Evolutionary conservation across 2,329 filamentous ascomycete genomes (phyloP), one percentile per base, ranked within the genome.

Genomic region (Ceratocystis huliohia): DNA sequence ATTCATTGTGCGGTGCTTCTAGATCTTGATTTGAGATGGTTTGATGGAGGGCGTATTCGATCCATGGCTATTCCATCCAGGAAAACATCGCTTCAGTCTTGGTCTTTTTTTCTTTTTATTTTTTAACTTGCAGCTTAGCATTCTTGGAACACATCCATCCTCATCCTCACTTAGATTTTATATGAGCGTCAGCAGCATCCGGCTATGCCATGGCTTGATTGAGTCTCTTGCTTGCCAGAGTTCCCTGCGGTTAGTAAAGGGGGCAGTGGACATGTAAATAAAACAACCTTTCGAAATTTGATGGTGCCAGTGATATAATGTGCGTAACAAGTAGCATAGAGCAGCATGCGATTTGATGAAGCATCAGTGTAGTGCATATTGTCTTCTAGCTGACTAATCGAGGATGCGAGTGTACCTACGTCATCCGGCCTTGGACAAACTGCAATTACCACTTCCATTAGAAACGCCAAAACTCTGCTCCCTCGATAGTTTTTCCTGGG

Each of bases 231-330:
- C 15, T 13, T n/a, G 44, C 25, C 45, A 30, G 5, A 30, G 61
- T 48, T 63, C 45, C 37, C 61, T 63, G 61, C 41, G 8, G 50
- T 63, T 63, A 33, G 61, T 48, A 63, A 63, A 41, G 37, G 44
- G 46, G 44, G 22, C 61, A 63, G 61, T 30, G 61, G 50, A 48
- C 61, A 63, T 63, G 61, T 63, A 46, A 63, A 63, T 63, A 63
- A 48, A 62, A 59, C 56, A 33, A 33, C 56, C 56, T 59, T 59
- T 33, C 56, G 4, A 20, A 59, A 59, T 1, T 53, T 15, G 3
- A 48, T 2, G 5, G 6, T 10, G 46, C 5, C 2, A 25, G 22
- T 25, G 22, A 25, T 2, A 25, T 25, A n/a, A n/a, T n/a, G n/a
- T n/a, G n/a, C n/a, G n/a, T n/a, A n/a, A n/a, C n/a, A n/a, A n/a